A percentile compares a stretch with the other conserved stretches of the same genome.
Evolutionary conservation across 2,329 filamentous ascomycete species (phyloP).

Genomic region (Curvularia eragrostidis): DNA sequence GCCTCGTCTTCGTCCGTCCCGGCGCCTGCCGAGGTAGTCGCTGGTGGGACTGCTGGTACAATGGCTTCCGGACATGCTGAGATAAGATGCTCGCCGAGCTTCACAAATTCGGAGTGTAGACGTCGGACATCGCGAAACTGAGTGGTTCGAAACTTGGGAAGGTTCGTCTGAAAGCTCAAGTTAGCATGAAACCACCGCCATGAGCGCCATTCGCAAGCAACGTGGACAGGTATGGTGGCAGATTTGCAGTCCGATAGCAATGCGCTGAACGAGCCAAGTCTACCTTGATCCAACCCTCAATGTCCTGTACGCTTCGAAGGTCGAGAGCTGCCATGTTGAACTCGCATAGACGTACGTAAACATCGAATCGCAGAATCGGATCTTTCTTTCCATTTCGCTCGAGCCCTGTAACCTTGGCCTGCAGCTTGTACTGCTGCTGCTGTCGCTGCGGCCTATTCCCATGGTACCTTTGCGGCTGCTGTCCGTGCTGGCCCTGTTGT

Average conservation of each 20-base stretch:
- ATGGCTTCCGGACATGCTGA: constrained; percentile 97
- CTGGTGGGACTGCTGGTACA: constrained; percentile 91
- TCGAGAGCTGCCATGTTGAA: background rate
- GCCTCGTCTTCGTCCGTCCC: constrained; percentile 95
- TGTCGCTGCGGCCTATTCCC: constrained; percentile 56
- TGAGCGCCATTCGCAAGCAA: background rate
- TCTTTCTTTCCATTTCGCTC: constrained; percentile 96
- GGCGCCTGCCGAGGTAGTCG: constrained; percentile 90
- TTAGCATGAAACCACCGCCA: constrained; percentile 16
- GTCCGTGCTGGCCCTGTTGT: constrained; percentile 50
- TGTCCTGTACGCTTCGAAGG: constrained; percentile 10
- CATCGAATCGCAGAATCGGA: constrained; percentile 91
- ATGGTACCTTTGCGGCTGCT: constrained; percentile 57
- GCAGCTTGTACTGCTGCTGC: constrained; percentile 81
- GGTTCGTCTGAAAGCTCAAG: constrained; percentile 76
- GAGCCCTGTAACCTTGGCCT: constrained; percentile 92
- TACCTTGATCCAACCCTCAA: constrained; percentile 10
- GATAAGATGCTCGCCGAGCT: constrained; percentile 94
- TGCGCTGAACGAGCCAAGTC: constrained; percentile 1
- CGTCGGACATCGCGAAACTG: constrained; percentile 97
- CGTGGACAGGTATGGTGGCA: background rate
- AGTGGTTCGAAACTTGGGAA: constrained; percentile 96
- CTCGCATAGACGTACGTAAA: constrained; percentile 71
- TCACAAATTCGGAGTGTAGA: constrained; percentile 93
- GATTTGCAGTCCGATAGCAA: background rate